A percentile compares a stretch with the other conserved stretches of the same genome.
Conservation (phyloP, 2,329 filamentous ascomycete genomes). For the Pestalotiopsis sp. region DNA sequence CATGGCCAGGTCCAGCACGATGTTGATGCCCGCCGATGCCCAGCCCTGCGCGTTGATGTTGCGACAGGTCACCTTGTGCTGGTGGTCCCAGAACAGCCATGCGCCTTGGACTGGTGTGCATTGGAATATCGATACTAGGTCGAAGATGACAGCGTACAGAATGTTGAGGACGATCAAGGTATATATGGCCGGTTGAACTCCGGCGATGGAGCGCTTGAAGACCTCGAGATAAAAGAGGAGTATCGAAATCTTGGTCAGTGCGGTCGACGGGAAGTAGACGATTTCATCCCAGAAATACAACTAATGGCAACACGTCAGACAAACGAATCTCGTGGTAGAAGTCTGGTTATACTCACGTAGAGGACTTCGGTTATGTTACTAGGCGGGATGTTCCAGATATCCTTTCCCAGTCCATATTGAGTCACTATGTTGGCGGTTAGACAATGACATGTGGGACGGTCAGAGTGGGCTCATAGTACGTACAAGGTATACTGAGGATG, state of each 20-base stretch:
- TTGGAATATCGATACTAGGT: slow-evolving; percentile 20
- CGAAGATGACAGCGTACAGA: slow-evolving; percentile 17
- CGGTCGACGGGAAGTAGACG: not conserved
- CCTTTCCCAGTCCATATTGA: not conserved
- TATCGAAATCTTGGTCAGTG: slow-evolving; percentile 25
- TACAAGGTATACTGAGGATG: not conserved
- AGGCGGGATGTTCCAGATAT: slow-evolving; percentile 3
- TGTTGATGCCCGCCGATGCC: slow-evolving; percentile 18
- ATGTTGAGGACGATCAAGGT: slow-evolving; percentile 19
- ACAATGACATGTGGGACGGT: not conserved
- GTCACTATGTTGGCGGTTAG: not conserved
- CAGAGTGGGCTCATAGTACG: not conserved
- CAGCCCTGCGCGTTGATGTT: slow-evolving; percentile 21
- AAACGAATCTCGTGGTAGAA: not conserved
- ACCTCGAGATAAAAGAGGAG: slow-evolving; percentile 26
- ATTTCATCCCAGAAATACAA: slow-evolving; percentile 5
- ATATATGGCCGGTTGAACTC: slow-evolving; percentile 10
- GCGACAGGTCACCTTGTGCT: slow-evolving; percentile 15
- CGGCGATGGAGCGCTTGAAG: slow-evolving; percentile 17
- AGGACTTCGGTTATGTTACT: slow-evolving; percentile 4
- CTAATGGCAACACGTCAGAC: not conserved
- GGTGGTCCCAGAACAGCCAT: slow-evolving; percentile 23
- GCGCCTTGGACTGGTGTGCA: slow-evolving; percentile 20
- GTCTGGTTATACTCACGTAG: not conserved
- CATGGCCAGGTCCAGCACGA: slow-evolving; percentile 19